These are phyloP conservation scores for Tuber calosporum DNA, from an alignment of 495 filamentous ascomycete genomes.

Conservation along the genomic window DNA sequence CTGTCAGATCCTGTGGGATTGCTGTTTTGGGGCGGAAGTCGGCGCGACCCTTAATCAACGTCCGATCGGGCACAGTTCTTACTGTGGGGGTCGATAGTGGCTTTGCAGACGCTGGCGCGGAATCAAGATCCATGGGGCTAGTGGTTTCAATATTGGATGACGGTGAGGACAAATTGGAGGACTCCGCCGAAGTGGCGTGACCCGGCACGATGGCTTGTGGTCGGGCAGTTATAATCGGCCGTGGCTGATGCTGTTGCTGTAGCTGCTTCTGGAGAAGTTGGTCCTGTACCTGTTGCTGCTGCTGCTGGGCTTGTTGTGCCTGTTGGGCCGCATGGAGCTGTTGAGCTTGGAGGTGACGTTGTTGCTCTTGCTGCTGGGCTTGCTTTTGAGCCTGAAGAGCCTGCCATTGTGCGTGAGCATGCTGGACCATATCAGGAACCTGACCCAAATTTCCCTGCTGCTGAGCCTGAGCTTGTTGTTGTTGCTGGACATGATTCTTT, in stretches of 20 bases:
- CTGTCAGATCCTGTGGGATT: constrained; percentile 65
- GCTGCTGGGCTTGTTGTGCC: constrained; percentile 16
- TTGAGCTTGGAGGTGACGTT: constrained; percentile 21
- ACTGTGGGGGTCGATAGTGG: constrained; percentile 29
- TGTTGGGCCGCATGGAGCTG: constrained; percentile 14
- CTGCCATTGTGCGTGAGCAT: constrained; percentile 28
- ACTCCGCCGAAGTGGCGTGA: constrained; percentile 32
- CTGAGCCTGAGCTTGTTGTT: constrained; percentile 25
- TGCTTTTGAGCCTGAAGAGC: constrained; percentile 28
- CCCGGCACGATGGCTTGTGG: constrained; percentile 14
- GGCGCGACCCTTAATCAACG: constrained; percentile 38
- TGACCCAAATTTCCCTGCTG: constrained; percentile 32
- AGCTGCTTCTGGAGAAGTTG: constrained; percentile 27
- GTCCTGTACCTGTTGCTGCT: constrained; percentile 23
- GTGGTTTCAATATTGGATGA: constrained; percentile 31
- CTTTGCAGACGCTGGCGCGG: constrained; percentile 21
- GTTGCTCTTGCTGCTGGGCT: constrained; percentile 15
- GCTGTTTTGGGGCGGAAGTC: constrained; percentile 66
- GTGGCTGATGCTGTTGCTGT: constrained; percentile 28
- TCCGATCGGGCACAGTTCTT: constrained; percentile 40
- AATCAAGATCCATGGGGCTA: constrained; percentile 35
- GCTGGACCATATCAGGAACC: constrained; percentile 26
- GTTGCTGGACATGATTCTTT: constrained; percentile 22
- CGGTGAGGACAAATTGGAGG: constrained; percentile 39
- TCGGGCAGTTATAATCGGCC: constrained; percentile 24